A percentile compares a stretch with the other conserved stretches of the same genome.
Evolutionary conservation across 2,329 filamentous ascomycete genomes (phyloP).

Genomic region (Grosmannia serpens): DNA sequence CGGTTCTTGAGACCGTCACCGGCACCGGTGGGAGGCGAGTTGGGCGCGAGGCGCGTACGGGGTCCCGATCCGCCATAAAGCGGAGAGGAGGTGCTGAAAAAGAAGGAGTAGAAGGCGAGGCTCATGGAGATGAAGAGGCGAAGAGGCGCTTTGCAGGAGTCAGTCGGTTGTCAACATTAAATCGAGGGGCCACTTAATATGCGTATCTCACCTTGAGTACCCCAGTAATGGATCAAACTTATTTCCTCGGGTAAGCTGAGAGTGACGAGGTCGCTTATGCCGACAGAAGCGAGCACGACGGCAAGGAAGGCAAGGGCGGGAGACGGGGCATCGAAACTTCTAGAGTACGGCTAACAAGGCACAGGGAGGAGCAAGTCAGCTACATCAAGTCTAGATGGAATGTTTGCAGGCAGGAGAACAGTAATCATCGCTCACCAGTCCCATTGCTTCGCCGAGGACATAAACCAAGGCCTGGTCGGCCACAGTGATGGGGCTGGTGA

Average conservation of each 20-base stretch:
- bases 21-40: slow-evolving; percentile 32
- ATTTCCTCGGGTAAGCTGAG: slow-evolving; percentile 59
- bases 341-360: slow-evolving; percentile 44
- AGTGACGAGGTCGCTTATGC: slow-evolving; percentile 52
- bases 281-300: slow-evolving; percentile 50
- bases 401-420: background rate
- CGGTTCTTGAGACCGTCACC: slow-evolving; percentile 69
- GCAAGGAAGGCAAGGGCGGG: slow-evolving; percentile 66
- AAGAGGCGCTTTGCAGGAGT: slow-evolving; percentile 41
- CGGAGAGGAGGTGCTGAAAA: slow-evolving; percentile 42
- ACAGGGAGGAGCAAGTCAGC: background rate
- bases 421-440: slow-evolving; percentile 45
- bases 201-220: slow-evolving; percentile 47
- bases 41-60: slow-evolving; percentile 23
- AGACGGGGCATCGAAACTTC: slow-evolving; percentile 55
- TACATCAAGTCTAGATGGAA: background rate
- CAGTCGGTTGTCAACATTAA: slow-evolving; percentile 10
- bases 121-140: slow-evolving; percentile 51
- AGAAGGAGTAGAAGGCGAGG: slow-evolving; percentile 52
- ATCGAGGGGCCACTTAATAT: slow-evolving; percentile 14
- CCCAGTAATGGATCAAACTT: slow-evolving; percentile 51
- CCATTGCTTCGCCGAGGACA: slow-evolving; percentile 73
- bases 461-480: slow-evolving; percentile 72
- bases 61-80: slow-evolving; percentile 28
- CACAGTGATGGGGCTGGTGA: slow-evolving; percentile 59